phyloP scores from a whole-genome alignment of 2,329 filamentous ascomycete species.

The Ophiostoma sp. region DNA sequence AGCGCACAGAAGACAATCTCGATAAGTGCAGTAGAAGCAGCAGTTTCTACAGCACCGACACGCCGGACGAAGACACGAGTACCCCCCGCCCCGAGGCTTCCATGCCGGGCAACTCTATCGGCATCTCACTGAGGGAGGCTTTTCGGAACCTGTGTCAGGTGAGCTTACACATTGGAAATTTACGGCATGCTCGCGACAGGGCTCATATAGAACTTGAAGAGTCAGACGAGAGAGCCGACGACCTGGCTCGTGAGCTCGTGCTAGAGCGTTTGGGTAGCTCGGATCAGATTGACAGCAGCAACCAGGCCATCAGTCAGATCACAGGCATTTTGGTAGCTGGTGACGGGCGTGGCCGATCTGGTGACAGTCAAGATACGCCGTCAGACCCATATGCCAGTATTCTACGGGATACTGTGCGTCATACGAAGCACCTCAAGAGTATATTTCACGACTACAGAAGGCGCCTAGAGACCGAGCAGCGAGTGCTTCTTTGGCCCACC shows the following conservation, averaged over 20 bases:
- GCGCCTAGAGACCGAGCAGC: neutral
- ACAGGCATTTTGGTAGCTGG: neutral
- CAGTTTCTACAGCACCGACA: slow-evolving; percentile 19
- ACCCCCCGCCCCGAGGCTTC: neutral
- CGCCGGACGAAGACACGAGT: neutral
- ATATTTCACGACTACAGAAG: neutral
- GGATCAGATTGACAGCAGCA: slow-evolving; percentile 6
- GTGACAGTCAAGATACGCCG: neutral
- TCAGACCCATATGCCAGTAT: neutral
- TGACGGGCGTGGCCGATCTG: neutral
- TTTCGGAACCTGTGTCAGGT: slow-evolving; percentile 17
- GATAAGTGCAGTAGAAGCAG: neutral
- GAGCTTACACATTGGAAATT: slow-evolving; percentile 16
- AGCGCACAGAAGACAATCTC: neutral
- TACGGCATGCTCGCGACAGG: neutral
- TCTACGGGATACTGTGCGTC: neutral
- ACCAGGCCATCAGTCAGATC: slow-evolving; percentile 5
- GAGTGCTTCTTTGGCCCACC: slow-evolving; percentile 8
- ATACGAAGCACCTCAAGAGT: neutral
- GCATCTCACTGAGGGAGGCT: neutral
- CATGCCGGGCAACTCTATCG: neutral
- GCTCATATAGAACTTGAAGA: neutral
- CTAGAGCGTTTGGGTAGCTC: neutral
- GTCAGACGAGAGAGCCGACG: neutral
- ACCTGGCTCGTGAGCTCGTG: slow-evolving; percentile 6